These are phyloP conservation scores for Boletus hoseneyae DNA, from an alignment of 1,284 basidiomycete genomes.

Conservation along the genomic window DNA sequence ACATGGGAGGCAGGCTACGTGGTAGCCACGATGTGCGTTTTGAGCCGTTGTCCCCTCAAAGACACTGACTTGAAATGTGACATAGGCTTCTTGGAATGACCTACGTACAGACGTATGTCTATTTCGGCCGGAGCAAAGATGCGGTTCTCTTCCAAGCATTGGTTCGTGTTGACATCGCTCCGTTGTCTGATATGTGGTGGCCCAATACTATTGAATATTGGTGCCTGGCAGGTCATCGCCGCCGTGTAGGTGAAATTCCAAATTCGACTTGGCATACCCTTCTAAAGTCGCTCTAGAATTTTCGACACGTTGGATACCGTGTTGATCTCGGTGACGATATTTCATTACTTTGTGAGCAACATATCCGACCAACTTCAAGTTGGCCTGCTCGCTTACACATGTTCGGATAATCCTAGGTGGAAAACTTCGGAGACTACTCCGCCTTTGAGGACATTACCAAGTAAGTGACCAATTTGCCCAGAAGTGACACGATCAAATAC, in stretches of 20 bases:
- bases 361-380: not conserved
- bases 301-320: slow-evolving; percentile 2
- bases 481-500: not conserved
- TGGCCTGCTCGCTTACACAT: not conserved
- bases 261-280: not conserved
- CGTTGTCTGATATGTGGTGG: not conserved
- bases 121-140: slow-evolving; percentile 5
- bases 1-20: slow-evolving; percentile 3
- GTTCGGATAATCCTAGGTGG: not conserved
- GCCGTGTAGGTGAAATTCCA: not conserved
- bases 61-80: not conserved
- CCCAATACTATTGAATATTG: not conserved
- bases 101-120: slow-evolving; percentile 7
- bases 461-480: not conserved
- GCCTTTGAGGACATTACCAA: not conserved
- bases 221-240: not conserved
- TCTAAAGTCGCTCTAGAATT: not conserved
- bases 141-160: not conserved
- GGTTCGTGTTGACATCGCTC: not conserved
- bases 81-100: slow-evolving; percentile 9
- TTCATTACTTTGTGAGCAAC: slow-evolving; percentile 9
- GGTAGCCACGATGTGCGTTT: slow-evolving; percentile 2
- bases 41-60: not conserved
- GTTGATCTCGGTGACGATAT: not conserved
- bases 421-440: slow-evolving; percentile 2